Conservation (phyloP, 768 basidiomycete genomes). For the Mrakia blollopis region DNA sequence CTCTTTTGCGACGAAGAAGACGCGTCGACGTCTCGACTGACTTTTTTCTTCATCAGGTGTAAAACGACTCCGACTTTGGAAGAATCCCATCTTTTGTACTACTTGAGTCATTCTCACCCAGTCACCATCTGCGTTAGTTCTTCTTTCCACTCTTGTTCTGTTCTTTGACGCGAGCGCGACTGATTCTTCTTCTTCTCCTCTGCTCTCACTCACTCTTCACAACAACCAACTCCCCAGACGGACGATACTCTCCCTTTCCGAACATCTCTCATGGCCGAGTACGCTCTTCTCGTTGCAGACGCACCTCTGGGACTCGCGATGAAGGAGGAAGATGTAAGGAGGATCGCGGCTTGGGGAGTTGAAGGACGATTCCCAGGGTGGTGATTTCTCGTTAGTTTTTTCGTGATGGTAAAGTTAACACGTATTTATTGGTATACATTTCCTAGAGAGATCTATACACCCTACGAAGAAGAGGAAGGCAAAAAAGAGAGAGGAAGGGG, state of each 20-base stretch:
- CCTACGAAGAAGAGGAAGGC: background rate
- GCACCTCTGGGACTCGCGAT: conserved; percentile 70
- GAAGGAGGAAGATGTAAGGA: conserved; percentile 54
- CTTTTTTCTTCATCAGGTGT: conserved; percentile 48
- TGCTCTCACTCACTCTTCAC: too few relatives aligned
- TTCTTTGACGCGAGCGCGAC: background rate
- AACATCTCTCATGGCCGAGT: conserved; percentile 68
- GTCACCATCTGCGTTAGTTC: conserved; percentile 67
- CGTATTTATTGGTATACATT: too few relatives aligned
- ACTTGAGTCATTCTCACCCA: conserved; percentile 61
- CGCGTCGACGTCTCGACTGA: background rate
- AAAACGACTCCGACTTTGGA: conserved; percentile 64
- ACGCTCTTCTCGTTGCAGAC: conserved; percentile 68
- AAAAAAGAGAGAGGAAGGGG: background rate
- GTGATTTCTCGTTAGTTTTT: too few relatives aligned
- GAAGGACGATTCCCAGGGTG: conserved; percentile 43
- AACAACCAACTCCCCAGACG: too few relatives aligned
- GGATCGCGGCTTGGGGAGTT: conserved; percentile 62
- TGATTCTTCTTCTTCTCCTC: background rate
- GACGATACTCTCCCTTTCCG: conserved; percentile 76
- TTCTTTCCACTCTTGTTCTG: background rate
- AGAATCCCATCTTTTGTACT: conserved; percentile 66
- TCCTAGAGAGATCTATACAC: too few relatives aligned
- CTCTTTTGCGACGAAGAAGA: background rate
- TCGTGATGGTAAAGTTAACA: too few relatives aligned